phyloP scores from a whole-genome alignment of 2,329 filamentous ascomycete genomes.

The Diplocarpon rosae region DNA sequence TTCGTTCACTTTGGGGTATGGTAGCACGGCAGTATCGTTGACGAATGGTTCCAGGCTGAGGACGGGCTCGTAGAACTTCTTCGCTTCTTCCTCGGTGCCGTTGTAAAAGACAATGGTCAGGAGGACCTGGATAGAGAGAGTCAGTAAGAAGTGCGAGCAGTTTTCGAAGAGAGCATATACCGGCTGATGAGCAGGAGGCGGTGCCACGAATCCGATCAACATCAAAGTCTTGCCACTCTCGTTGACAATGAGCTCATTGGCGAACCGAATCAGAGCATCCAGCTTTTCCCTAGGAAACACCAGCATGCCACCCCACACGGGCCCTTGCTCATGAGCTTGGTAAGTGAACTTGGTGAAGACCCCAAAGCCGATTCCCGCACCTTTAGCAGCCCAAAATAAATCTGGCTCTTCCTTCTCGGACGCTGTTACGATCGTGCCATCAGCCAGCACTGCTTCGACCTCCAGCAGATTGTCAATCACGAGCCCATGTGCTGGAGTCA shows the following conservation, averaged over 20 bases:
- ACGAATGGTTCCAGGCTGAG: constrained; percentile 24
- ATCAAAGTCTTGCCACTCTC: constrained; percentile 4
- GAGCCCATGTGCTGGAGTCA: constrained; percentile 32
- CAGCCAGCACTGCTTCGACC: constrained; percentile 25
- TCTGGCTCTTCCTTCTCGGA: constrained; percentile 22
- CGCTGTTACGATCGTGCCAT: constrained; percentile 23
- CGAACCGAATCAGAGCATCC: constrained; percentile 9
- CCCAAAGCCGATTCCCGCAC: constrained; percentile 23
- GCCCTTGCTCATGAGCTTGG: constrained; percentile 9
- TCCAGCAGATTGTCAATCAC: constrained; percentile 15
- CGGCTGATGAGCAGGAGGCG: constrained; percentile 5
- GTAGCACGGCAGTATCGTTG: constrained; percentile 19
- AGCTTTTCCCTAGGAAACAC: constrained; percentile 11
- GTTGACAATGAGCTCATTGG: constrained; percentile 6
- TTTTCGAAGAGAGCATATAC: not conserved
- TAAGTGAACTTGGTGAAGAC: constrained; percentile 13
- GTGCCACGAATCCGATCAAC: constrained; percentile 5
- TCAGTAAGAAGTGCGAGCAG: not conserved
- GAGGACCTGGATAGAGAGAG: not conserved
- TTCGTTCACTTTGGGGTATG: constrained; percentile 27
- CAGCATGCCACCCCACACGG: constrained; percentile 9
- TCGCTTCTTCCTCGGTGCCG: constrained; percentile 25
- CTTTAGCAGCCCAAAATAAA: constrained; percentile 28
- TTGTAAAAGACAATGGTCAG: constrained; percentile 27
- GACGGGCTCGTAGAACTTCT: constrained; percentile 22